Evolutionary conservation across 805 yeast species (phyloP).

Genomic region (Pichia paraexigua): DNA sequence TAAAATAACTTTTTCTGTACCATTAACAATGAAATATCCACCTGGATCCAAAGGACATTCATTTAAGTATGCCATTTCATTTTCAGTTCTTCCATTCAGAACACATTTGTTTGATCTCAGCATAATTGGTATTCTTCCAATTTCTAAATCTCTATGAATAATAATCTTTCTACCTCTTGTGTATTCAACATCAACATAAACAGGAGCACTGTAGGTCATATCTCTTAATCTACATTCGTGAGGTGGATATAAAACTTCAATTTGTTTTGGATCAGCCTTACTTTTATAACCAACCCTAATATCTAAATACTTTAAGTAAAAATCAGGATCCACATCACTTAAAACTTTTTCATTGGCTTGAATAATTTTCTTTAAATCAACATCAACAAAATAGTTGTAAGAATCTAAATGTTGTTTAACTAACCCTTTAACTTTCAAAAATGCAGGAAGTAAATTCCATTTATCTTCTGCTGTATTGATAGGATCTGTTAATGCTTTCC

Average conservation of each 20-base stretch:
- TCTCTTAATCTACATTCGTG: constrained; percentile 95
- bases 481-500: constrained; percentile 79
- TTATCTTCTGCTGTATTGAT: constrained; percentile 90
- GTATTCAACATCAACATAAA: constrained; percentile 93
- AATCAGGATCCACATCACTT: constrained; percentile 95
- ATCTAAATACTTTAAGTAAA: constrained; percentile 85
- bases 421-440: constrained; percentile 87
- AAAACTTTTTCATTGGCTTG: constrained; percentile 82
- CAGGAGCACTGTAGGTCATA: constrained; percentile 90
- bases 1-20: constrained; percentile 94
- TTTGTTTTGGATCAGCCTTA: constrained; percentile 35
- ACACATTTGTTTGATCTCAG: constrained; percentile 88
- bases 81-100: constrained; percentile 67
- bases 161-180: constrained; percentile 92
- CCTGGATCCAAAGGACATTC: constrained; percentile 99
- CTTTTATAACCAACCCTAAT: constrained; percentile 82
- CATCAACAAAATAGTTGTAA: constrained; percentile 93
- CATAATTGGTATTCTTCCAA: constrained; percentile 99
- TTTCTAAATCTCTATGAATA: constrained; percentile 82
- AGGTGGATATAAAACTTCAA: constrained; percentile 69
- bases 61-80: constrained; percentile 76
- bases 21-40: constrained; percentile 95
- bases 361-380: constrained; percentile 86
- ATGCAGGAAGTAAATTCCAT: constrained; percentile 95
- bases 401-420: constrained; percentile 98